Base-by-base conservation (phyloP, 192 early-diverging fungal species). In the Coemansia furcata region DNA sequence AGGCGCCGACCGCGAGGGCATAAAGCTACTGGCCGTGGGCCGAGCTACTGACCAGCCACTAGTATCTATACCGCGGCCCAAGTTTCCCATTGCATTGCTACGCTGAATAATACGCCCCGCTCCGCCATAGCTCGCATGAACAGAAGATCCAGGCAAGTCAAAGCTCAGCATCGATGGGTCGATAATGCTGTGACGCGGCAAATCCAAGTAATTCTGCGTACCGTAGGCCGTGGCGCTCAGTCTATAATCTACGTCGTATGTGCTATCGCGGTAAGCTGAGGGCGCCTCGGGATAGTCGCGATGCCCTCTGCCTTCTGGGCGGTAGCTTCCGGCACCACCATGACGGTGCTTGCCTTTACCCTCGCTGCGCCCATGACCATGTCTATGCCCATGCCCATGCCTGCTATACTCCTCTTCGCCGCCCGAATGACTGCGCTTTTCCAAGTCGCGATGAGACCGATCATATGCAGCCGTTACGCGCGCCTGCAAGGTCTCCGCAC, bases 171-270 rank as follows among this genome's bases (percentile, higher is more conserved):
- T 76, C 55, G 78, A 68, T 37, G 80, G 80, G 38, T 82, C 80
- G 50, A 82, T 82, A 66, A 82, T 76, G 69, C 80, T 82, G 63
- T 82, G 80, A 3, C 80, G 71, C 52, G 80, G 76, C 21, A 82
- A 4, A 38, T 82, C 80, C 44, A 68, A 33, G 60, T 81, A 81
- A 54, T 72, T 71, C 42, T 73, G 76, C 26, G 67, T 17, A 17
- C 66, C 70, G 47, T 66, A 78, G 9, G 49, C 35, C 57, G 68
- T 43, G 23, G 60, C 47, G 35, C 64, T 64, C 43, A 59, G 39
- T 4, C 65, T 55, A 44, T 67, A 73, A 55, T 70, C 71, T n/a
- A 52, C 46, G 15, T 47, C 68, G 23, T 76, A 72, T 6, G 67
- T 30, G 17, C 55, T 47, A n/a, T 62, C 75, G 32, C 49, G 38